Conservation (phyloP, 2,329 filamentous ascomycete species). For the Aspergillus chevalieri region DNA sequence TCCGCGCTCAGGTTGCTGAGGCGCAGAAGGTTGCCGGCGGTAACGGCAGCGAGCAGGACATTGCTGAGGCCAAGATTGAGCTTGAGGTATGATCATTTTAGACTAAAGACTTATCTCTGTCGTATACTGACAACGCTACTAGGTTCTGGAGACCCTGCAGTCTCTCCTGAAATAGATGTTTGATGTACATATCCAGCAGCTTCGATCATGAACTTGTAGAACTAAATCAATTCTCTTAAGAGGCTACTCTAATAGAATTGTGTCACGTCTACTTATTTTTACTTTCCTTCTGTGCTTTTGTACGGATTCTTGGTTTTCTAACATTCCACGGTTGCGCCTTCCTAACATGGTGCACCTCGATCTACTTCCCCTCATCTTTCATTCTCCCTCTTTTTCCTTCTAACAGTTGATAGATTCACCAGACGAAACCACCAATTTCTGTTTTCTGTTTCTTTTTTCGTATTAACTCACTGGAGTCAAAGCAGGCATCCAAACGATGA, state of each 20-base stretch:
- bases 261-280: neutral
- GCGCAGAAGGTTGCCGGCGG: conserved; percentile 91
- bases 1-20: conserved; percentile 85
- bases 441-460: neutral
- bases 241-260: neutral
- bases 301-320: neutral
- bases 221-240: conserved; percentile 32
- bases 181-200: conserved; percentile 36
- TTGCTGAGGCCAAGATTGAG: conserved; percentile 98
- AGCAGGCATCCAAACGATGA: neutral
- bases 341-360: neutral
- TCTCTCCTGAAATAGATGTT: conserved; percentile 42
- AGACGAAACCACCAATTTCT: neutral
- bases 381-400: neutral
- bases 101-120: no score
- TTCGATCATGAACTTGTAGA: conserved; percentile 32
- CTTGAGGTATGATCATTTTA: conserved; percentile 63
- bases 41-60: conserved; percentile 88
- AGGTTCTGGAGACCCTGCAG: conserved; percentile 48
- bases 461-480: neutral
- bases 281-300: neutral
- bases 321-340: neutral
- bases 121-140: conserved; percentile 8
- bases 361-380: neutral
- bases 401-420: neutral